Evolutionary conservation across 1,284 basidiomycete genomes (phyloP).

Genomic region (Leccinum solheimii): DNA sequence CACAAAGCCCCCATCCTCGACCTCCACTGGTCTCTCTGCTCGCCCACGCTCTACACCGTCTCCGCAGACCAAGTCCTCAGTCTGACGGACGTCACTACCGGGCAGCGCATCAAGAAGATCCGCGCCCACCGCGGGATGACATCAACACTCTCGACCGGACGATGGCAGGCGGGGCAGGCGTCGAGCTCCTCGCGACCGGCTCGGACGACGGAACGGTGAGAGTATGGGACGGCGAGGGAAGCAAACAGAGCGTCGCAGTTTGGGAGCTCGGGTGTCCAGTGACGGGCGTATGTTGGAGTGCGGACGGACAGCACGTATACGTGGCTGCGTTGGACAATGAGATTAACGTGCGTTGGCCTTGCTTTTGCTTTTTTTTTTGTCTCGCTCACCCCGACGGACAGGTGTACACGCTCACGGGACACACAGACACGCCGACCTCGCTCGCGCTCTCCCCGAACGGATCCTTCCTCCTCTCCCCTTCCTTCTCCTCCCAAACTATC

Average conservation of each 20-base stretch:
- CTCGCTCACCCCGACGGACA: conserved; percentile 30
- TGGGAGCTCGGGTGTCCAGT: conserved; percentile 87
- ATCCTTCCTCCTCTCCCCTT: conserved; percentile 83
- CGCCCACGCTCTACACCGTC: conserved; percentile 73
- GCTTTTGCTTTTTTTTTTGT: background rate
- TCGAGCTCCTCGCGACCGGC: conserved; percentile 80
- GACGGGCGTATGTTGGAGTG: conserved; percentile 90
- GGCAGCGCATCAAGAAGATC: conserved; percentile 71
- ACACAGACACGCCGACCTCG: conserved; percentile 87
- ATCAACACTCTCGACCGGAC: conserved; percentile 87
- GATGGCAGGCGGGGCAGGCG: conserved; percentile 76
- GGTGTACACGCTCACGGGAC: conserved; percentile 78
- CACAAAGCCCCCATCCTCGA: conserved; percentile 81
- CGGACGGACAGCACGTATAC: conserved; percentile 83
- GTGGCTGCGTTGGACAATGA: conserved; percentile 93
- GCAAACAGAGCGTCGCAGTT: conserved; percentile 74
- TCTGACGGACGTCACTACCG: conserved; percentile 75
- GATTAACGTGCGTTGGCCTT: conserved; percentile 69
- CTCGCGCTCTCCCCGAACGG: conserved; percentile 87
- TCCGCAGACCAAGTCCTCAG: conserved; percentile 82
- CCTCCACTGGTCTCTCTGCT: conserved; percentile 77
- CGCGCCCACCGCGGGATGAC: conserved; percentile 81
- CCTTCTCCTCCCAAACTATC: conserved; percentile 82
- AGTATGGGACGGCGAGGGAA: conserved; percentile 84
- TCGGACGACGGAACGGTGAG: conserved; percentile 89